These are phyloP conservation scores for Suillus subalutaceus DNA, from an alignment of 768 basidiomycete genomes.

Conservation along the genomic window DNA sequence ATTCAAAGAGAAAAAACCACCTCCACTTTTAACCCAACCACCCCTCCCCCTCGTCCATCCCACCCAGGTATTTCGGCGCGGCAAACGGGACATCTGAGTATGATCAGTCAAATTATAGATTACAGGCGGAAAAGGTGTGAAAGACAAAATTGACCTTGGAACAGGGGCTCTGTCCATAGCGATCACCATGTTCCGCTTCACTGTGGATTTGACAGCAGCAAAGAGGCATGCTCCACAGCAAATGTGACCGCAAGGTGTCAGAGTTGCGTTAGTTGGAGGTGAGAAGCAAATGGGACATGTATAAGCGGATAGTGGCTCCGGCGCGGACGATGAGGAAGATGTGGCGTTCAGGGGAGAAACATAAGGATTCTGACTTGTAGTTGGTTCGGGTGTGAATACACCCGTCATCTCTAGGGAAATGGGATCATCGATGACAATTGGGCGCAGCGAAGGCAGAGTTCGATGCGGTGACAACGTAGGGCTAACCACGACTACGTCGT, in stretches of 20 bases:
- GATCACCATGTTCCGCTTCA: conserved; percentile 47
- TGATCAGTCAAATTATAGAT: not conserved
- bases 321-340: conserved; percentile 9
- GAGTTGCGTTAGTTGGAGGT: conserved; percentile 70
- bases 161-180: conserved; percentile 34
- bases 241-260: conserved; percentile 82
- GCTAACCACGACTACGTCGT: conserved; percentile 5
- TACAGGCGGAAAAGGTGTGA: not conserved
- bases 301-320: conserved; percentile 56
- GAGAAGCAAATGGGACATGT: conserved; percentile 82
- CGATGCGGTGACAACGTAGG: conserved; percentile 1
- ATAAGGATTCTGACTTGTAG: conserved; percentile 4
- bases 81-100: conserved; percentile 66
- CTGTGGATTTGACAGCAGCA: conserved; percentile 65
- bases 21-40: conserved; percentile 58
- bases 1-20: conserved; percentile 30
- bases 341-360: conserved; percentile 2
- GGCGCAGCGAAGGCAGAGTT: not conserved
- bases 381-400: conserved; percentile 4
- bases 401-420: conserved; percentile 1
- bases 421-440: conserved; percentile 5
- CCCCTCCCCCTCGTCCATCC: conserved; percentile 73
- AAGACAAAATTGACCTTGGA: conserved; percentile 40
- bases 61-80: conserved; percentile 66
- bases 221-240: conserved; percentile 80